Evolutionary conservation across 108 stramenopile genomes (phyloP), one percentile per base, ranked within the genome.

Genomic region (Epithemia pelagica): DNA sequence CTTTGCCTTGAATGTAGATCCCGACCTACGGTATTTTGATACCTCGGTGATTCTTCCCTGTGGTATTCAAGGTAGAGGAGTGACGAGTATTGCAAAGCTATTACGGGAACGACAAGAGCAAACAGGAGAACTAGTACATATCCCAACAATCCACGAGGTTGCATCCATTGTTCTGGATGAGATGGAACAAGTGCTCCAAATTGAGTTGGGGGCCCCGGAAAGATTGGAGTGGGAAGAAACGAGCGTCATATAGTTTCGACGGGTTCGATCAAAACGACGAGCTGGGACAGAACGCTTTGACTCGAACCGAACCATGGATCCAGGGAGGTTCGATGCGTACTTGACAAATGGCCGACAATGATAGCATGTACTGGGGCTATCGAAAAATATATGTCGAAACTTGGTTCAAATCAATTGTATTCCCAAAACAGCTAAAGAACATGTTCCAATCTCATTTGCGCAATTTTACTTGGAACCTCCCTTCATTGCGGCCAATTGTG

Each of bases 1-100:
- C 0, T 85, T 96, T 75, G 96, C 99, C 0, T 66, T 99, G n/a
- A 99, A 99, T 80, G 92, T 99, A 2, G 55, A 62, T 54, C 91
- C 95, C 0, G 72, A 96, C 69, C 66, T 97, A 61, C 33, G 64
- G 2, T 71, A 80, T 33, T 98, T 96, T 78, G 77, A 90, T 65
- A 83, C 87, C 20, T 82, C 83, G 1, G 30, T 86, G 0, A 93
- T 90, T 63, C 65, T 79, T 32, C 88, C 88, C 2, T 90, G 88
- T 76, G 91, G 88, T 20, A 85, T 93, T 32, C 77, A 85, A 54
- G 88, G 93, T 69, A 59, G 81, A 54, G 88, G 86, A 19, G 95
- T 96, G 2, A 92, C 91, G 1, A 89, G 88, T 67, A 84, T 92
- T 28, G 67, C 68, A 7, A 53, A 86, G 65, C 61, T 90, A 3